A percentile compares a stretch with the other conserved stretches of the same genome.
These are phyloP conservation scores for Ophiostoma himal-ulmi DNA, from an alignment of 2,329 filamentous ascomycete genomes.

Conservation along the genomic window DNA sequence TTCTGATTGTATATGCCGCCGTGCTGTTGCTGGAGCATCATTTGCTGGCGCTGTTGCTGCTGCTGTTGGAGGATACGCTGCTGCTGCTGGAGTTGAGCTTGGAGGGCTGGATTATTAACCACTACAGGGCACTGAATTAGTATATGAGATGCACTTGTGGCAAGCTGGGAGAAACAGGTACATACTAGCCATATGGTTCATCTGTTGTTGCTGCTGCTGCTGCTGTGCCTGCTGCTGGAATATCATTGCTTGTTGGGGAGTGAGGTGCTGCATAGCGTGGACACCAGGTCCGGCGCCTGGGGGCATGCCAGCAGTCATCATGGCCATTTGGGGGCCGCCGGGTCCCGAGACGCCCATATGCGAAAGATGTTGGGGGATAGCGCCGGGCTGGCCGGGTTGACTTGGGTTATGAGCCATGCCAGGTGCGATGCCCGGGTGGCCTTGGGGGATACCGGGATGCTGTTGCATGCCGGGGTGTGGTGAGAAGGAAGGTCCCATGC, in stretches of 20 bases:
- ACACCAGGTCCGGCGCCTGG: conserved; percentile 59
- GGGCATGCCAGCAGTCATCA: conserved; percentile 69
- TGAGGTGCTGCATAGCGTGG: conserved; percentile 68
- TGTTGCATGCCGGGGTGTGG: conserved; percentile 67
- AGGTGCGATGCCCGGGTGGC: conserved; percentile 54
- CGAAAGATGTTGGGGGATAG: conserved; percentile 60
- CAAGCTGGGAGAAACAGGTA: conserved; percentile 20
- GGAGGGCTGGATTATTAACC: conserved; percentile 33
- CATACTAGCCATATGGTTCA: conserved; percentile 36
- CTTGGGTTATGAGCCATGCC: conserved; percentile 63
- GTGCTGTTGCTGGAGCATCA: conserved; percentile 47
- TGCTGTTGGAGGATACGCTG: conserved; percentile 51
- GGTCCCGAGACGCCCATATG: conserved; percentile 70
- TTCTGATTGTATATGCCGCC: conserved; percentile 45
- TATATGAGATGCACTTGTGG: neutral
- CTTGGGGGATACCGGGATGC: conserved; percentile 61
- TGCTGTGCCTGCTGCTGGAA: conserved; percentile 40
- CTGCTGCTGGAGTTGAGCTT: conserved; percentile 47
- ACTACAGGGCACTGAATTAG: neutral
- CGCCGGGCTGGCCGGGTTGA: conserved; percentile 59
- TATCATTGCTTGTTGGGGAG: conserved; percentile 53
- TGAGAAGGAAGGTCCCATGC: conserved; percentile 57
- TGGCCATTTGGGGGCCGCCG: conserved; percentile 62
- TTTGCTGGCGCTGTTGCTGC: conserved; percentile 47
- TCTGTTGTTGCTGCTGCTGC: conserved; percentile 44